Evolutionary conservation across 306 rosid species (phyloP).

Genomic region (Benincasa hispida): DNA sequence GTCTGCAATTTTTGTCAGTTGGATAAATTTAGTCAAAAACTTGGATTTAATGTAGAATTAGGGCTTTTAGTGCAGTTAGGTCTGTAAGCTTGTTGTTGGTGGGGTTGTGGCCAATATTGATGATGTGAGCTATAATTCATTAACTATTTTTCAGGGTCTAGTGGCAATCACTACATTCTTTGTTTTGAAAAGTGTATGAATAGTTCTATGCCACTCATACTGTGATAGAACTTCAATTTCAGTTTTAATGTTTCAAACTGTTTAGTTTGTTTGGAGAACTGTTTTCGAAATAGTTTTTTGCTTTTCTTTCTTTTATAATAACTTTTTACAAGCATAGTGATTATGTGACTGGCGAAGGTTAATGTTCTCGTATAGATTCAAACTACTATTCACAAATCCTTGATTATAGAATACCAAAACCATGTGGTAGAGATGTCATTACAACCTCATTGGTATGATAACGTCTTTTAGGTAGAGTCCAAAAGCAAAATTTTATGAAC

Average conservation of each 20-base stretch:
- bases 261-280: neutral
- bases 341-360: neutral
- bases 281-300: neutral
- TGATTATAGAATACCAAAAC: neutral
- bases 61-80: neutral
- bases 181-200: neutral
- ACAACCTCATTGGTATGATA: neutral
- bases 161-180: neutral
- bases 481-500: neutral
- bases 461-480: neutral
- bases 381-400: neutral
- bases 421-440: neutral
- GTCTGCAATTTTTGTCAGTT: neutral
- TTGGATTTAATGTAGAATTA: neutral
- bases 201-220: neutral
- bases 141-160: neutral
- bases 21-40: neutral
- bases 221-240: neutral
- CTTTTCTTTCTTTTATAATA: neutral
- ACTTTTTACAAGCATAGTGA: neutral
- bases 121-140: neutral
- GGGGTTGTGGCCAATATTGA: slow-evolving; percentile 3
- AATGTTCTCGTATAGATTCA: neutral
- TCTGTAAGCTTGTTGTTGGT: neutral
- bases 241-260: neutral